Evolutionary conservation across 495 filamentous ascomycete genomes (phyloP).

Genomic region (Hypoxylon fuscum): DNA sequence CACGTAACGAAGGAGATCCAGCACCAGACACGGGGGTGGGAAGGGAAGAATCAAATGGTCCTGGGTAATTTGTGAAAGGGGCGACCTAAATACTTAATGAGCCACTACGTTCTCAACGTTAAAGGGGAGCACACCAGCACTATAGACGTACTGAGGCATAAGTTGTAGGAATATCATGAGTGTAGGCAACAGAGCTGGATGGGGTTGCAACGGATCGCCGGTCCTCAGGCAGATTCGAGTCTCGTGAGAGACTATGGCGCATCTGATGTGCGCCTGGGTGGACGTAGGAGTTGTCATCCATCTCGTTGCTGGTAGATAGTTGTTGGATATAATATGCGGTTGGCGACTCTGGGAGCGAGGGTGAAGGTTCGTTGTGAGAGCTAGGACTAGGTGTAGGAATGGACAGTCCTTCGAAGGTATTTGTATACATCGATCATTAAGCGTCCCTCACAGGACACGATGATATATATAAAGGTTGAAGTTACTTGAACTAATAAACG

Average conservation of each 20-base stretch:
- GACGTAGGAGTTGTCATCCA: conserved; percentile 40
- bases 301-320: conserved; percentile 22
- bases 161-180: conserved; percentile 40
- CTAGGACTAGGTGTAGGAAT: conserved; percentile 23
- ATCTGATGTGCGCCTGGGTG: conserved; percentile 33
- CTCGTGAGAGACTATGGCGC: conserved; percentile 38
- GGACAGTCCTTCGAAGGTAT: conserved; percentile 33
- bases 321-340: conserved; percentile 4
- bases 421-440: conserved; percentile 29
- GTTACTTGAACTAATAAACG: conserved; percentile 19
- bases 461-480: conserved; percentile 8
- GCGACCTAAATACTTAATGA: conserved; percentile 46
- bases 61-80: conserved; percentile 54
- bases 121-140: not conserved
- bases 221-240: conserved; percentile 34
- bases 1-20: conserved; percentile 54
- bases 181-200: conserved; percentile 35
- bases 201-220: conserved; percentile 34
- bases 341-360: conserved; percentile 15
- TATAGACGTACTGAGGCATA: conserved; percentile 42
- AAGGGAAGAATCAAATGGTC: conserved; percentile 53
- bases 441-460: conserved; percentile 7
- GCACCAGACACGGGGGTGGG: conserved; percentile 55
- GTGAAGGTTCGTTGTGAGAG: conserved; percentile 16
- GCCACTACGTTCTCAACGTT: conserved; percentile 9